Evolutionary conservation across 306 rosid species (phyloP).

Genomic region (Cucurbita pepo): DNA sequence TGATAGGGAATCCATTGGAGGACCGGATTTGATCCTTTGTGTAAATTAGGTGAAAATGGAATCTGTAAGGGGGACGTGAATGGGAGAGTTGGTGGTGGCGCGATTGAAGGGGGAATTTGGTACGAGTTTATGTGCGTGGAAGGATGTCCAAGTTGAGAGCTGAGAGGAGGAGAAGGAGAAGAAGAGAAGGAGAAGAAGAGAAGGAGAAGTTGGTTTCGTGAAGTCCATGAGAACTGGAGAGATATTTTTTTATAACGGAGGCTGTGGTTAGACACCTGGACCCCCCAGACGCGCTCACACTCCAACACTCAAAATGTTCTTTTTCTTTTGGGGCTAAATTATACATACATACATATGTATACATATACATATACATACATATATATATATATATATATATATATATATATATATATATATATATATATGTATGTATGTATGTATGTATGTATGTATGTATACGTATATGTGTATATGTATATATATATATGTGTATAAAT

Average conservation of each 20-base stretch:
- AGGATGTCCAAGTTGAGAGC: not conserved
- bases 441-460: too few relatives aligned
- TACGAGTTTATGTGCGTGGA: conserved; percentile 9
- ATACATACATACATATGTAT: too few relatives aligned
- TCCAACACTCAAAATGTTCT: too few relatives aligned
- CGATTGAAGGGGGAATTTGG: not conserved
- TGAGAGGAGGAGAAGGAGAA: not conserved
- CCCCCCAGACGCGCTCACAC: too few relatives aligned
- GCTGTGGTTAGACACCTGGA: not conserved
- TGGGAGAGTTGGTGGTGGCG: conserved; percentile 7
- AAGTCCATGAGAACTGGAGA: not conserved
- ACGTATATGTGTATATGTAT: too few relatives aligned
- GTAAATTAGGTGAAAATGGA: not conserved
- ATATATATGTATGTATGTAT: too few relatives aligned
- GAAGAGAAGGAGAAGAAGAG: not conserved
- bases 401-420: too few relatives aligned
- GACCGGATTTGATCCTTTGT: not conserved
- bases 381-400: too few relatives aligned
- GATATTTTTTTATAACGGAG: not conserved
- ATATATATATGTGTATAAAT: too few relatives aligned
- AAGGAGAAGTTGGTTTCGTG: conserved; percentile 7
- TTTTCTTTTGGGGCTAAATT: too few relatives aligned
- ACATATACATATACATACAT: too few relatives aligned
- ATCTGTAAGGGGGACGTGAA: not conserved
- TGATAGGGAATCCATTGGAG: conserved; percentile 69